Evolutionary conservation across 371 early-diverging fungal genomes (phyloP), one percentile per base, ranked within the genome.

Genomic region (Dichotomocladium elegans): DNA sequence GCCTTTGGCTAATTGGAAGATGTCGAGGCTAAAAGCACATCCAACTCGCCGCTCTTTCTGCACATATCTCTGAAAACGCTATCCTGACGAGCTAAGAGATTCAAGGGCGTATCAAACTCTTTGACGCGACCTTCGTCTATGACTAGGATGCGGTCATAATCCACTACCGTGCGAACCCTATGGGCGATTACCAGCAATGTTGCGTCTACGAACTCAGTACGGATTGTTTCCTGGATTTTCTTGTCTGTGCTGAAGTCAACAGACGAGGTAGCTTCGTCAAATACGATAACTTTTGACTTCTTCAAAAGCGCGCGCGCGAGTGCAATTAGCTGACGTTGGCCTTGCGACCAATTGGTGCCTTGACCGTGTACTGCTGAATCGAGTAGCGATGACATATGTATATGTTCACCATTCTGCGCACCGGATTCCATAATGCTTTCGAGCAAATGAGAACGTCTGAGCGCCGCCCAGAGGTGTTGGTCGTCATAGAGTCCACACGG

Each of bases 241-340:
- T 83, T 77, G 53, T 92, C 92, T 7, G 90, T 84, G 35, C 78
- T 80, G 48, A 82, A 70, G 61, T 94, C 94, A 24, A 93, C 83
- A 5, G 80, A 84, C 0, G 92, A 82, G 0, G 93, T 92, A 1
- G 93, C 90, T 66, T 93, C 93, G 58, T 95, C 95, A 73, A 96
- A 66, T 34, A 96, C 78, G 30, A 94, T 89, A 47, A 89, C 74
- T 42, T 82, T 56, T 10, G 88, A 80, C 49, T 83, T 80, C 57
- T 84, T 82, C 28, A 94, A 68, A 42, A 94, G 66, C 2, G 94
- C 93, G 48, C 95, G 86, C 1, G 92, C 91, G 15, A 96, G 68
- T 11, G 89, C 85, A 57, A 97, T 84, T 61, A 95, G 70, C 71
- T 95, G 95, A 14, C 89, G 78, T 58, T 96, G 90, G 1, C 97